A percentile compares a stretch with the other conserved stretches of the same genome.
These are phyloP conservation scores for Debaryomyces fabryi DNA, from an alignment of 1,139 yeast genomes.

Conservation along the genomic window DNA sequence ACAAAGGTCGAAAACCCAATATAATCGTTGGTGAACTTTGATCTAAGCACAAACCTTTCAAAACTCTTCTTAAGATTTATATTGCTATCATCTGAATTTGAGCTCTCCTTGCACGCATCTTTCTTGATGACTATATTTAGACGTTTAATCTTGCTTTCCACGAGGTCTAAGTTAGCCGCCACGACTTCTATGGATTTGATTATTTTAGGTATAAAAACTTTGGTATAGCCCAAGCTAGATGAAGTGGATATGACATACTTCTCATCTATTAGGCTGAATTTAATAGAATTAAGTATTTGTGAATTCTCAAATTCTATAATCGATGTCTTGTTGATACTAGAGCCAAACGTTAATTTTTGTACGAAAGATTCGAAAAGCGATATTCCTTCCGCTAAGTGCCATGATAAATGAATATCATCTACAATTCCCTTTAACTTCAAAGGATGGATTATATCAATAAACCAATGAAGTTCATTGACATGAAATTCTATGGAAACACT, in stretches of 20 bases:
- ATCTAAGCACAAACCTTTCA: conserved; percentile 24
- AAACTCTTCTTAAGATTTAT: background rate
- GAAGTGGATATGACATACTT: conserved; percentile 20
- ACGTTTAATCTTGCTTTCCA: conserved; percentile 20
- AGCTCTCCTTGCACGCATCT: background rate
- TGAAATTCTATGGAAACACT: conserved; percentile 21
- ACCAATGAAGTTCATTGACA: conserved; percentile 26
- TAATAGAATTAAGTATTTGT: conserved; percentile 27
- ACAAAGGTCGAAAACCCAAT: conserved; percentile 37
- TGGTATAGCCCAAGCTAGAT: conserved; percentile 36
- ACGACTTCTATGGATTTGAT: conserved; percentile 23
- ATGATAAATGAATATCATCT: conserved; percentile 21
- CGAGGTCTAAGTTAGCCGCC: conserved; percentile 15
- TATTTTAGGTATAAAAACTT: conserved; percentile 34
- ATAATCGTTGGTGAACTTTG: conserved; percentile 37
- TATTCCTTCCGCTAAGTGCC: conserved; percentile 18
- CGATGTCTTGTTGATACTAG: conserved; percentile 15
- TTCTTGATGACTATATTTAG: conserved; percentile 2
- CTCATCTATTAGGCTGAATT: conserved; percentile 18
- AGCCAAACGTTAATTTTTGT: conserved; percentile 18
- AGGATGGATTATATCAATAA: conserved; percentile 24
- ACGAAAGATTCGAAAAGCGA: conserved; percentile 22
- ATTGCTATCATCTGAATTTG: background rate
- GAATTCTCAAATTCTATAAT: conserved; percentile 36
- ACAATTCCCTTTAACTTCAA: conserved; percentile 19